Evolutionary conservation across 2,329 filamentous ascomycete genomes (phyloP), one percentile per base, ranked within the genome.

Genomic region (Monosporascus sp.): DNA sequence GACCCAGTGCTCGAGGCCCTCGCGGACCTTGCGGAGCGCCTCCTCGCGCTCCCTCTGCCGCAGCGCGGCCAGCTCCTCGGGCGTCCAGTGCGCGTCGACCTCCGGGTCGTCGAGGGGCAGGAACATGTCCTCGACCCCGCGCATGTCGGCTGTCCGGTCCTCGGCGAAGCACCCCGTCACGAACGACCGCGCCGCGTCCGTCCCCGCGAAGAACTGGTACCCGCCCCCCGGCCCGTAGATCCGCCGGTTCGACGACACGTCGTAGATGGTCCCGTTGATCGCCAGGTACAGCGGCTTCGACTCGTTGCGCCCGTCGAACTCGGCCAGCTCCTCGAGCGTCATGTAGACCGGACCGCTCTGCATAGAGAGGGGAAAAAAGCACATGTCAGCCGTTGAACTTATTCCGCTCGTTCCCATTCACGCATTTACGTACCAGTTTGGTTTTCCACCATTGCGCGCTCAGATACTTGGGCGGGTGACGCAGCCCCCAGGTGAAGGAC

Each of bases 101-200:
- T 77, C 75, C 1, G 79, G 75, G 63, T 86, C 78, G 67, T 87
- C 83, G 37, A 83, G 62, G 2, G 84, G 84, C 8, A 93, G 68
- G 72, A 84, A 97, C 82, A 95, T 94, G 58, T 85, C 81, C 73
- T 97, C 94, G 5, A 90, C 87, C 46, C 94, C 94, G 56, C 89
- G 82, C 68, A 97, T 74, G 73, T 99, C 94, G 3, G 88, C 80
- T 2, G 86, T 94, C 35, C 85, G 77, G 75, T 99, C 94, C 58
- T 90, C 87, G 39, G 82, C 75, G 74, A 99, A 99, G 71, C 94
- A 99, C 18, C 90, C 90, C 2, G 94, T 97, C 9, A 99, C 85
- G 70, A 91, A 99, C 20, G 87, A 90, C 48, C 94, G 87, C 15
- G 88, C 84, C 37, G 93, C 92, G 71, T 99, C 94, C 57, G 80